phyloP scores from a whole-genome alignment of 73 alveolate genomes.

The Paramecium sonneborni region DNA sequence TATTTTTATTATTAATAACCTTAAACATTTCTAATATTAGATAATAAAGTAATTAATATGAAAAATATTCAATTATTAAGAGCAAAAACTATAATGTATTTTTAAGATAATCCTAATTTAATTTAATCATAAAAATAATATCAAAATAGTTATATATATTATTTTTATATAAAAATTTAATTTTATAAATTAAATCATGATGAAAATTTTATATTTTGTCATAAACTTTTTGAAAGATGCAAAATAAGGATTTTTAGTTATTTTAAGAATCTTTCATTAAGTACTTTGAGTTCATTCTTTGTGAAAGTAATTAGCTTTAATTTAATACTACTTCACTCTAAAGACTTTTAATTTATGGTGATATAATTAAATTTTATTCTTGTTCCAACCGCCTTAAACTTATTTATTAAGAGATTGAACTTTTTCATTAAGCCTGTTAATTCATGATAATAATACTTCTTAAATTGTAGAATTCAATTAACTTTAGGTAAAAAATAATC shows the following conservation, averaged over 20 bases:
- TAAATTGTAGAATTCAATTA: no score
- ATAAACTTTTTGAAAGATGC: neutral
- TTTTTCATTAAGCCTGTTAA: neutral
- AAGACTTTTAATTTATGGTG: neutral
- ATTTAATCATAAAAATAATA: no score
- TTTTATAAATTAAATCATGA: neutral
- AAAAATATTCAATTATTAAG: no score
- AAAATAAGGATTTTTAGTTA: neutral
- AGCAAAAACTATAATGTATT: neutral
- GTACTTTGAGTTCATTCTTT: neutral
- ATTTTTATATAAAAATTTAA: no score
- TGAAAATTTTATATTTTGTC: neutral
- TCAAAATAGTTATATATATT: no score
- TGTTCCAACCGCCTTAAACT: neutral
- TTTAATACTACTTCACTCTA: neutral
- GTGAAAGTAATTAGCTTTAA: neutral
- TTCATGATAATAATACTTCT: neutral
- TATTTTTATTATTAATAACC: no score
- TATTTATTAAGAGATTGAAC: neutral
- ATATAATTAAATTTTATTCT: neutral
- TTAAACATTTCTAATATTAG: no score
- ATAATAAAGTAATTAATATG: no score
- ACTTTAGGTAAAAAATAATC: neutral
- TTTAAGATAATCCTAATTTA: neutral
- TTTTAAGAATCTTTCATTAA: no score